These are phyloP conservation scores for Eutrema yunnanense DNA, from an alignment of 345 rosid genomes.

Conservation along the genomic window DNA sequence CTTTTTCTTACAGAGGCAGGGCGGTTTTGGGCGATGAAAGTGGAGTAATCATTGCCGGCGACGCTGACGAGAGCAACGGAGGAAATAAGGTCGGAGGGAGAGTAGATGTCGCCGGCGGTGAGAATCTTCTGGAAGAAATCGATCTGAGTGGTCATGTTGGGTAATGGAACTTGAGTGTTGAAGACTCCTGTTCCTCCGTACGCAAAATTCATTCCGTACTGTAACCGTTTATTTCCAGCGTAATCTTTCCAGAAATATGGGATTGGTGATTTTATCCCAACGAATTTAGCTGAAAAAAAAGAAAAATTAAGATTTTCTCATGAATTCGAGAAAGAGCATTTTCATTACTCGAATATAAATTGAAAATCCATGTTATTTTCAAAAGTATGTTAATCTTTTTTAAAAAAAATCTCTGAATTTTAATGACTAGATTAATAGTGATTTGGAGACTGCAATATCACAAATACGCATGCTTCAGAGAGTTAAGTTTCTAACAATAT, in stretches of 20 bases:
- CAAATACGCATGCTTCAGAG: no score
- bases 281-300: conserved; percentile 41
- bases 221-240: conserved; percentile 29
- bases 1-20: conserved; percentile 35
- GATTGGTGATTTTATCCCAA: conserved; percentile 61
- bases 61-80: conserved; percentile 58
- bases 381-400: no score
- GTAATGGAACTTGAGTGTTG: conserved; percentile 36
- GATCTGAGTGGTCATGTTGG: conserved; percentile 78
- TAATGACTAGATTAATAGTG: no score
- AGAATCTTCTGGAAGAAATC: conserved; percentile 42
- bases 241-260: conserved; percentile 49
- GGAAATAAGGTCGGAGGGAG: conserved; percentile 21
- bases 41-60: conserved; percentile 73
- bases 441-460: no score
- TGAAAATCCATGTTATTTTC: no score
- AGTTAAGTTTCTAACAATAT: no score
- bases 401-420: no score
- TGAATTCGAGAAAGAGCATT: not conserved
- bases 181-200: conserved; percentile 87
- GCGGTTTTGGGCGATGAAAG: conserved; percentile 40
- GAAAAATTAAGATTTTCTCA: not conserved
- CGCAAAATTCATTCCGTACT: conserved; percentile 76
- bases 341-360: no score
- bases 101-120: conserved; percentile 34